Conservation (phyloP, 2,329 filamentous ascomycete genomes). For the Arthrobotrys iridis region DNA sequence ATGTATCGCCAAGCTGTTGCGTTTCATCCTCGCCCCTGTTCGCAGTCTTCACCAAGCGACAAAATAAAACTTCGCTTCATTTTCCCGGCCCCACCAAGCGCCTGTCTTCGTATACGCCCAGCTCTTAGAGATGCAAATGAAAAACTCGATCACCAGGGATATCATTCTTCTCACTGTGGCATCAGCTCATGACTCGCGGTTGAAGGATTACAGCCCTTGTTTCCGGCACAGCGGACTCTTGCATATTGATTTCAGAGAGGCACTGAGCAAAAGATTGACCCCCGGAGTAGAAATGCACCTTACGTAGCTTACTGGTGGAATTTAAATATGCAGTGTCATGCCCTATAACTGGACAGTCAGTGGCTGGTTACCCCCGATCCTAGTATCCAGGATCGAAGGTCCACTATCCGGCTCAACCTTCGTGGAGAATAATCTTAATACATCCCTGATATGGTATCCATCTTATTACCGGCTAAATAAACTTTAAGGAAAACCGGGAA, state of each 20-base stretch:
- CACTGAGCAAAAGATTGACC: too few relatives aligned
- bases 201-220: neutral
- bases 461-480: conserved; percentile 4
- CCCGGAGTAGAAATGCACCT: too few relatives aligned
- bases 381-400: neutral
- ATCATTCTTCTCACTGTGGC: neutral
- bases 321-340: too few relatives aligned
- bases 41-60: neutral
- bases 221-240: neutral
- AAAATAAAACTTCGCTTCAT: conserved; percentile 28
- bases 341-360: too few relatives aligned
- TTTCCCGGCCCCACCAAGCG: conserved; percentile 14
- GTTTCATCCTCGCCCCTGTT: conserved; percentile 11
- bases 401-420: neutral
- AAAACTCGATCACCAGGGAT: neutral
- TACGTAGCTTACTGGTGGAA: too few relatives aligned
- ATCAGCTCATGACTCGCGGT: neutral
- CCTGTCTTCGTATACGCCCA: neutral
- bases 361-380: neutral
- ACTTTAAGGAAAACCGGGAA: neutral
- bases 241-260: too few relatives aligned
- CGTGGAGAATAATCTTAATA: conserved; percentile 8
- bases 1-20: conserved; percentile 27
- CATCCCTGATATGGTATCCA: neutral
- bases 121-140: neutral